Base-by-base conservation (phyloP, 2,329 filamentous ascomycete species). In the Trichoderma sp. region DNA sequence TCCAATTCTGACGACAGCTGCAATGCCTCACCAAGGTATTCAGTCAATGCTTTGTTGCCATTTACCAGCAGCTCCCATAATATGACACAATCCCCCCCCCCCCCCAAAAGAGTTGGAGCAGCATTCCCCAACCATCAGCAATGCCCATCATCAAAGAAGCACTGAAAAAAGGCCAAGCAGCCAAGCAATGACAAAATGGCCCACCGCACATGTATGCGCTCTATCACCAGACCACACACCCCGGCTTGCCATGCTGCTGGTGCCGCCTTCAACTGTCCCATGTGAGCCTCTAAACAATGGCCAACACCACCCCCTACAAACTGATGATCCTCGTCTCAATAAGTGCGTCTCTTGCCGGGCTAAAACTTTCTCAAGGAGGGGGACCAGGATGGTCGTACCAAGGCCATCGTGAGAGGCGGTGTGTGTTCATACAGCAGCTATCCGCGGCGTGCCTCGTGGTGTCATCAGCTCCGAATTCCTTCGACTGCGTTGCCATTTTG, bases 191-290 rank as follows among this genome's bases (percentile, higher is more conserved):
- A 44, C 28, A 52, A 10, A 34, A 19, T 21, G 59, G 59, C 59
- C 59, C 59, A 62, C 59, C 48, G n/a, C 48, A 21, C 26, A 45
- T 60, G 45, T 39, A 60, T 62, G 59, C 59, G 48, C 43, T 48
- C 59, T 54, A 62, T 62, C 59, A 62, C 48, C 59, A 62, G 59
- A 54, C 48, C 59, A 54, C 48, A 28, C 10, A 44, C 41, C 34
- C 47, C 21, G 50, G 58, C 12, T 30, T 30, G 48, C 15, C 58
- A 52, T 45, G 24, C 34, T 47, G 30, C 41, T 17, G 34, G 26
- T 41, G 30, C 41, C 12, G 34, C 19, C 19, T 55, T 55, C 15
- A 41, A 43, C 17, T 28, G 19, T 28, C 50, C 39, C 59, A 45
- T 63, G 50, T 55, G 41, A 55, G 59, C 59, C 50, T 63, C 26